phyloP scores from a whole-genome alignment of 192 early-diverging fungal genomes.

The Hyaloraphidium curvatum region DNA sequence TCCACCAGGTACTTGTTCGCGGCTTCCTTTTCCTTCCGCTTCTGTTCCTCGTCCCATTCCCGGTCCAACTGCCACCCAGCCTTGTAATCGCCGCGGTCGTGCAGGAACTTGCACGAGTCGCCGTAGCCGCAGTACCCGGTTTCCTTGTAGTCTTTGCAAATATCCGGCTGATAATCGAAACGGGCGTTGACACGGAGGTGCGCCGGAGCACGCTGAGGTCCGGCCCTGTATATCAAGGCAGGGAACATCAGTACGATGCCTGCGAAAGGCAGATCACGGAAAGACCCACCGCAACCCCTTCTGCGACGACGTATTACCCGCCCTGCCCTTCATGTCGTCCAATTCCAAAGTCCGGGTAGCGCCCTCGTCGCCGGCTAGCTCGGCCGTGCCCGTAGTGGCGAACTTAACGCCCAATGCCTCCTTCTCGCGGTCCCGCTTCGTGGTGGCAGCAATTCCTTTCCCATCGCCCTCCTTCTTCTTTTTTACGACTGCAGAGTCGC shows the following conservation, averaged over 20 bases:
- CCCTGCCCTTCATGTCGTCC: neutral
- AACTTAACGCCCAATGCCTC: neutral
- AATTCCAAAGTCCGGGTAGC: neutral
- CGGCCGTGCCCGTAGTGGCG: neutral
- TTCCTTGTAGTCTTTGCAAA: slow-evolving; percentile 98
- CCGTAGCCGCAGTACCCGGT: slow-evolving; percentile 94
- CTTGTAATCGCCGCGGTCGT: slow-evolving; percentile 94
- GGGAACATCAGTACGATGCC: neutral
- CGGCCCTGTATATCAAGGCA: slow-evolving; percentile 22
- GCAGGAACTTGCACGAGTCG: slow-evolving; percentile 93
- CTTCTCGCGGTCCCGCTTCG: neutral
- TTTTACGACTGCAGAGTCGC: neutral
- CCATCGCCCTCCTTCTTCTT: neutral
- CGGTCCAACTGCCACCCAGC: slow-evolving; percentile 91
- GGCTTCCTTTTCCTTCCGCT: slow-evolving; percentile 22
- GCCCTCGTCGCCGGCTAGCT: neutral
- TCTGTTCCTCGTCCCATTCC: slow-evolving; percentile 85
- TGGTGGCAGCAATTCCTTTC: neutral
- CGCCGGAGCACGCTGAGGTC: slow-evolving; percentile 45
- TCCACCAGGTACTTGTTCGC: slow-evolving; percentile 25
- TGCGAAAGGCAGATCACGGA: neutral
- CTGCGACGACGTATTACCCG: neutral
- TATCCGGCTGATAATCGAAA: slow-evolving; percentile 93
- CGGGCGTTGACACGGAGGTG: slow-evolving; percentile 61
- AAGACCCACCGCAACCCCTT: slow-evolving; percentile 1